Base-by-base conservation (phyloP, 2,329 filamentous ascomycete species). In the Ambrosiella xylebori region DNA sequence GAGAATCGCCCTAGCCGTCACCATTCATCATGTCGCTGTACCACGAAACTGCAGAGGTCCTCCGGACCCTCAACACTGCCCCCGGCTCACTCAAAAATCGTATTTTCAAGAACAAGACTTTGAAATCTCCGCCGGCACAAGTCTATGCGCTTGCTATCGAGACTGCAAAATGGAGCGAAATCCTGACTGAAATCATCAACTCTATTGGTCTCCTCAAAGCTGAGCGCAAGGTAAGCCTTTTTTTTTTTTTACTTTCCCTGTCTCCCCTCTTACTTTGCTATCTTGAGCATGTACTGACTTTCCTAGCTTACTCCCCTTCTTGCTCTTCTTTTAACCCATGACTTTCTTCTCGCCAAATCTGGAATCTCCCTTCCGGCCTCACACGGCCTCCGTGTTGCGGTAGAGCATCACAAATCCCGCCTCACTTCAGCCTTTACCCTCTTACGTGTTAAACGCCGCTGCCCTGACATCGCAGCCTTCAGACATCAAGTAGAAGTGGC, bases 181-280 rank as follows among this genome's bases (percentile, higher is more conserved):
- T 96, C 2, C 72, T 98, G 53, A 88, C 88, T 65, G 89, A 95
- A 66, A 84, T 96, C n/a, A 81, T 98, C 66, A 88, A 96, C 64
- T 81, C 78, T 63, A 79, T 88, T 1, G 84, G 81, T 2, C 72
- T 97, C 40, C 72, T 97, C 40, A 77, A 77, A n/a, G 71, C 82
- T 8, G 93, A 98, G 73, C 84, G 81, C 63, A 95, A 95, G 81
- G 90, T 93, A 68, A 63, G 71, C 57, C 2, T 9, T n/a, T 36
- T 39, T 44, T 36, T 39, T 44, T 57, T 41, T 15, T 15, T 17
- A 7, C 35, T 19, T 19, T 15, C 37, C 12, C 53, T n/a, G 51
- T 54, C 13, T 59, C 58, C 70, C 68, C 60, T 67, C 63, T 58
- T 45, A 61, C 53, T 17, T 59, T 27, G 3, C 27, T 27, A 27